Evolutionary conservation across 495 filamentous ascomycete genomes (phyloP), one percentile per base, ranked within the genome.

Genomic region (Penicillium robsamsonii): DNA sequence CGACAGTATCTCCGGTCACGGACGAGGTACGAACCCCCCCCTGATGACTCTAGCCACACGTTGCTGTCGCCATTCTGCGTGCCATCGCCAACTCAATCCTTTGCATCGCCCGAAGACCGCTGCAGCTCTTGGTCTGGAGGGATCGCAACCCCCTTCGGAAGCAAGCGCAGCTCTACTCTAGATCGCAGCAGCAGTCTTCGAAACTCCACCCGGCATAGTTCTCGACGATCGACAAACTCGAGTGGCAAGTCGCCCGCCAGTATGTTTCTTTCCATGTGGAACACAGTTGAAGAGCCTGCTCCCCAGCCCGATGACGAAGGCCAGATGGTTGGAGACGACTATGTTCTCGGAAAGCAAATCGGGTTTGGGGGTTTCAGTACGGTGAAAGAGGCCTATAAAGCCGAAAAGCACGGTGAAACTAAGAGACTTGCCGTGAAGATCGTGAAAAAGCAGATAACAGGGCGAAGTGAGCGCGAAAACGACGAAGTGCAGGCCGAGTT

Each of bases 401-500:
- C 88, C 35, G 83, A 86, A 49, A 73, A 78, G 42, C 70, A 74
- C 25, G 76, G 78, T 38, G 68, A 74, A 50, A 75, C 85, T 3
- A 77, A 71, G 37, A 76, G 77, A 20, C 65, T 77, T 24, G 87
- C 87, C 0, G 87, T 90, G 53, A 91, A 91, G 63, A 87, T 91
- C 58, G 87, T 91, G 7, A 84, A 81, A 46, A 88, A 87, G 59
- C 76, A 81, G 27, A 68, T 85, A 11, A 58, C 70, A 8, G 81
- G 78, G 31, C 80, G 78, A 57, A 79, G 75, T 27, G 84, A 85
- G 58, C 66, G 62, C 27, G 85, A 89, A 61, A 89, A 89, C 54
- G 87, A 91, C 25, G 77, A 80, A 56, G 73, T 87, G 20, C 87
- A 90, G 60, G 83, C 84, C 4, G 83, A 88, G 56, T 89, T 91